phyloP scores from a whole-genome alignment of 345 rosid species.

The Syzygium oleosum region DNA sequence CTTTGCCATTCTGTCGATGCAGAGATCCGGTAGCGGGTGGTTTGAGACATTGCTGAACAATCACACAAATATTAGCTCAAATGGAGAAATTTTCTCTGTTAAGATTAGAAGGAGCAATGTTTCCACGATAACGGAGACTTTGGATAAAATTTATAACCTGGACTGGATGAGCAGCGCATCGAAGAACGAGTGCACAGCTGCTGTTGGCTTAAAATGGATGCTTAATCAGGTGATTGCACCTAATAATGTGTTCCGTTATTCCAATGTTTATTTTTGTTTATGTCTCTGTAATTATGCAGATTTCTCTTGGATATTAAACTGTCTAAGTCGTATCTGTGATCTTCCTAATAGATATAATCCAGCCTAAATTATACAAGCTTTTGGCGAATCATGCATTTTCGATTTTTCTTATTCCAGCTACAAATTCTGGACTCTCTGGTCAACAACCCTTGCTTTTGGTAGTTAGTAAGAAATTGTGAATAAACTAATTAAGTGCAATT shows the following conservation, averaged over 20 bases:
- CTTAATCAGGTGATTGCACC: slow-evolving; percentile 75
- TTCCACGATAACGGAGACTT: slow-evolving; percentile 61
- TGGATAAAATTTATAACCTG: slow-evolving; percentile 74
- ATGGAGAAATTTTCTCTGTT: slow-evolving; percentile 93
- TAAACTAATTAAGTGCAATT: neutral
- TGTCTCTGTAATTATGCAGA: neutral
- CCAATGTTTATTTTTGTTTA: accelerated
- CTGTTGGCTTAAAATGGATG: slow-evolving; percentile 99
- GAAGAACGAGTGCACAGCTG: slow-evolving; percentile 96
- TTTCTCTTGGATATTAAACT: neutral
- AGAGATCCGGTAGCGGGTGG: slow-evolving; percentile 99
- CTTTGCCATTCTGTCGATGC: slow-evolving; percentile 97
- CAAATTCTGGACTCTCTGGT: neutral
- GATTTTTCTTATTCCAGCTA: neutral
- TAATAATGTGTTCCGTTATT: neutral
- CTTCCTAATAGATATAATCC: neutral
- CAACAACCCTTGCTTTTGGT: neutral
- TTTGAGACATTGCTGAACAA: slow-evolving; percentile 91
- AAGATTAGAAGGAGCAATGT: slow-evolving; percentile 80
- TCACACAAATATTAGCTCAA: slow-evolving; percentile 94
- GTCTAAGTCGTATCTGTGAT: too few relatives aligned
- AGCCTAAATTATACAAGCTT: neutral
- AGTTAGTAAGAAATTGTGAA: neutral
- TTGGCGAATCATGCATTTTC: neutral
- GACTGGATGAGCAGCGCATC: slow-evolving; percentile 97